Conservation (phyloP, 1,284 basidiomycete species). For the Pseudozyma sp. region DNA sequence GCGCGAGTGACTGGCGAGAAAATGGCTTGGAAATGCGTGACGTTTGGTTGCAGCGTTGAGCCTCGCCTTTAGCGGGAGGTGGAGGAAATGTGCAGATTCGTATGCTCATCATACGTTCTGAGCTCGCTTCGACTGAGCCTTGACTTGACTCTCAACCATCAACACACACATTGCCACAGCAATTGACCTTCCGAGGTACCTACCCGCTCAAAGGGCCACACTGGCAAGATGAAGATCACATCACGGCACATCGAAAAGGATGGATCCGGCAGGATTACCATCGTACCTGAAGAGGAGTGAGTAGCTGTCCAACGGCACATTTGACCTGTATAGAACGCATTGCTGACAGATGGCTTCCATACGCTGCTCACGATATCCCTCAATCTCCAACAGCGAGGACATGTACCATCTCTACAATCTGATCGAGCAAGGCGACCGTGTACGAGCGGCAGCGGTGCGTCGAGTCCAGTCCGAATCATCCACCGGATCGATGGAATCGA, state of each 20-base stretch:
- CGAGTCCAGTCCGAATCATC: constrained; percentile 78
- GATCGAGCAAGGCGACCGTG: constrained; percentile 81
- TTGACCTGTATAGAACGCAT: not conserved
- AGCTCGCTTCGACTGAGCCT: constrained; percentile 1
- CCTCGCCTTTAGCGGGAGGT: not conserved
- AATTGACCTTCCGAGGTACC: not conserved
- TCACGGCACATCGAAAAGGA: constrained; percentile 65
- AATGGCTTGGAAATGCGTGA: constrained; percentile 22
- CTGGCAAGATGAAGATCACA: constrained; percentile 62
- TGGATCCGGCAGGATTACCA: constrained; percentile 63
- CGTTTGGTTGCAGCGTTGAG: constrained; percentile 23
- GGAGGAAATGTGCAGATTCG: constrained; percentile 14
- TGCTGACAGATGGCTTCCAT: not conserved
- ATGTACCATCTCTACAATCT: constrained; percentile 99
- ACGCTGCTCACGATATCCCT: too few relatives aligned
- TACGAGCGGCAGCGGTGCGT: constrained; percentile 90
- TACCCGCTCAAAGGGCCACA: not conserved
- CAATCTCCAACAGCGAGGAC: constrained; percentile 76
- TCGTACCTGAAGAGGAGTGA: constrained; percentile 66
- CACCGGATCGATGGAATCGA: constrained; percentile 93
- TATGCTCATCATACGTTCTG: constrained; percentile 1
- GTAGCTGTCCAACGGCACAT: constrained; percentile 12
- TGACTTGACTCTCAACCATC: constrained; percentile 3
- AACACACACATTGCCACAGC: not conserved
- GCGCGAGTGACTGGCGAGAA: constrained; percentile 1